Base-by-base conservation (phyloP, 208 protist species). In the Leishmania turanica region DNA sequence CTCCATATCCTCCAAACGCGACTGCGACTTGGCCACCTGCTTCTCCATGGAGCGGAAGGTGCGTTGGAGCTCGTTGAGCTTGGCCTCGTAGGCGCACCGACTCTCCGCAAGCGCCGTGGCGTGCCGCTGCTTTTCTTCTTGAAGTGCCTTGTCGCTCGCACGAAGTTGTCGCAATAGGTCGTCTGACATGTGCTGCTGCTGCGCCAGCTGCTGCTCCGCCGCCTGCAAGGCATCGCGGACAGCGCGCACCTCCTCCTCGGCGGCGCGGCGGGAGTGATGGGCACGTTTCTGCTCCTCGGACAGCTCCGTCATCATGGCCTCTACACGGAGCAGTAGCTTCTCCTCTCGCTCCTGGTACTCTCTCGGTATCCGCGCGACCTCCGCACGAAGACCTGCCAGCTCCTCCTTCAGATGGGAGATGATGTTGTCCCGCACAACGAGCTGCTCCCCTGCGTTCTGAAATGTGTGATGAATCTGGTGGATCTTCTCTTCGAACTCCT, bases 391-490 rank as follows among this genome's bases (percentile, higher is more conserved):
- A 9, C 60, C 49, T 2, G 79, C 79, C 34, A 97, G 82, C 58
- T 97, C 91, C 5, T 82, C 80, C 76, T 91, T 88, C 58, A 97
- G 88, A 19, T 65, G 82, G 49, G 89, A 84, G 83, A 97, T 97
- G 42, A 96, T 89, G 69, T 84, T 72, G 79, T 97, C 92, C 2
- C 92, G 91, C 66, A 91, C 77, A 21, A 89, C 84, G 37, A 93
- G 86, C 56, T 93, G 89, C 73, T 87, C 88, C 21, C 91, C 90
- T 21, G 93, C 94, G 70, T 84, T 88, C 58, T 87, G 80, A 34
- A 97, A 93, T 37, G 90, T 96, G 69, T 93, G 74, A 70, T 96
- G 90, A 74, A 97, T 93, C 31, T 90, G 88, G n/a, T 88, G 77
- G 37, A 97, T 91, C 76, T 93, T 91, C 3, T 87, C 81, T 66